Base-by-base conservation (phyloP, 1,284 basidiomycete species). In the Malassezia slooffiae region DNA sequence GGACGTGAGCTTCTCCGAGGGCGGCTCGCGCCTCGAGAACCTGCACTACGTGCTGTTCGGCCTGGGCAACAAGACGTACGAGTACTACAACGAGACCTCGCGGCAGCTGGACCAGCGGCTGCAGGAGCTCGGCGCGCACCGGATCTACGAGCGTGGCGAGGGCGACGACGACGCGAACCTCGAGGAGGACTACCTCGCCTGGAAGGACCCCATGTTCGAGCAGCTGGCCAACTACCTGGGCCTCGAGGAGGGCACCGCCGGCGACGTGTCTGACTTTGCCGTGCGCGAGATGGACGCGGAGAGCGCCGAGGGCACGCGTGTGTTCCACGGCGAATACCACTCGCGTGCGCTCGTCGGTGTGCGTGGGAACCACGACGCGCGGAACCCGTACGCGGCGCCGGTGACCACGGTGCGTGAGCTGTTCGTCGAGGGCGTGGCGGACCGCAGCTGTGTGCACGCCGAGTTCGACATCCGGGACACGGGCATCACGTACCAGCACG, bases 151-250 rank as follows among this genome's bases (percentile, higher is more conserved):
- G 70, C 78, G 82, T 31, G 93, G 91, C 15, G 89, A 96, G 73
- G 91, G 91, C 57, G 91, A 97, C 67, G 91, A 97, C 70, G 91
- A 97, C 73, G 93, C 93, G 76, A 89, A 85, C 67, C 91, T 97
- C 86, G 91, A 97, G 72, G 93, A 97, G 74, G 91, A 97, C 73
- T 97, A 96, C 70, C 78, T 97, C n/a, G 88, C 86, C 55, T 97
- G 91, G 91, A 97, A 97, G 72, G 91, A 97, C 70, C 78, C 76
- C 60, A 90, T 95, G 88, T 95, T 89, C 81, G 81, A 83, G 34
- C 79, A 80, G 5, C 86, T 97, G 50, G 78, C 87, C 21, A 71
- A 77, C 53, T 77, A 78, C 36, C 78, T 95, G 76, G 77, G 77
- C 52, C 85, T 95, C 44, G 89, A 96, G 71, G 91, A 96, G 72